Conservation (phyloP, 768 basidiomycete genomes). For the Ramaria rubella region DNA sequence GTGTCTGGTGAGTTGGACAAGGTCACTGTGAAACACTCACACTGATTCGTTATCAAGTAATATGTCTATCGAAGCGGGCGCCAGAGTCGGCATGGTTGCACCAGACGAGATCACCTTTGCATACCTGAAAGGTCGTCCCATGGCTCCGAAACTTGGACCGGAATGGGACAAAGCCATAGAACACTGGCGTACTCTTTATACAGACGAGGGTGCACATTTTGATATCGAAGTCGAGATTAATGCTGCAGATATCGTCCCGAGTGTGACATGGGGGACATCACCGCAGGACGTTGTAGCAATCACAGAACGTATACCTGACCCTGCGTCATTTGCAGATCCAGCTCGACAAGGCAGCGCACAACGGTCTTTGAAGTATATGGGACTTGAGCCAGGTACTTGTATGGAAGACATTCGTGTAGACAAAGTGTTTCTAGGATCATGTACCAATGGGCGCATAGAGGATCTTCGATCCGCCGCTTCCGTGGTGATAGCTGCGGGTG, state of each 20-base stretch:
- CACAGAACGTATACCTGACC: constrained; percentile 75
- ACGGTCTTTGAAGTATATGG: constrained; percentile 83
- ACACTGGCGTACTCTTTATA: constrained; percentile 79
- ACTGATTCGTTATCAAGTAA: constrained; percentile 44
- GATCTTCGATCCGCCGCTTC: constrained; percentile 83
- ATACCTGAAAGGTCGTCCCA: constrained; percentile 74
- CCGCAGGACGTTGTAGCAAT: constrained; percentile 86
- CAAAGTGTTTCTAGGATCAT: constrained; percentile 92
- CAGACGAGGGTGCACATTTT: constrained; percentile 79
- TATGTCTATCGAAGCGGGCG: constrained; percentile 94
- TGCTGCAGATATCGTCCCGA: constrained; percentile 82
- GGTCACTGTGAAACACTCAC: too few relatives aligned
- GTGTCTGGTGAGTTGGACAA: constrained; percentile 34
- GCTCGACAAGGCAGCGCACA: constrained; percentile 62
- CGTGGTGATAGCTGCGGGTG: constrained; percentile 70
- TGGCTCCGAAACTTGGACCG: constrained; percentile 68
- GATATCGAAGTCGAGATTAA: constrained; percentile 75
- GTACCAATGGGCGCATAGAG: constrained; percentile 92
- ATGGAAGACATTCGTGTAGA: constrained; percentile 78
- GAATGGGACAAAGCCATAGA: constrained; percentile 78
- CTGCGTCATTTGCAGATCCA: constrained; percentile 55
- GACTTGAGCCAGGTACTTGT: constrained; percentile 64
- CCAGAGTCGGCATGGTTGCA: constrained; percentile 88
- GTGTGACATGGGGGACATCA: constrained; percentile 92
- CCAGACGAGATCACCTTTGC: constrained; percentile 83